phyloP scores from a whole-genome alignment of 164 flowering plant species.

The Nymphaea thermarum region DNA sequence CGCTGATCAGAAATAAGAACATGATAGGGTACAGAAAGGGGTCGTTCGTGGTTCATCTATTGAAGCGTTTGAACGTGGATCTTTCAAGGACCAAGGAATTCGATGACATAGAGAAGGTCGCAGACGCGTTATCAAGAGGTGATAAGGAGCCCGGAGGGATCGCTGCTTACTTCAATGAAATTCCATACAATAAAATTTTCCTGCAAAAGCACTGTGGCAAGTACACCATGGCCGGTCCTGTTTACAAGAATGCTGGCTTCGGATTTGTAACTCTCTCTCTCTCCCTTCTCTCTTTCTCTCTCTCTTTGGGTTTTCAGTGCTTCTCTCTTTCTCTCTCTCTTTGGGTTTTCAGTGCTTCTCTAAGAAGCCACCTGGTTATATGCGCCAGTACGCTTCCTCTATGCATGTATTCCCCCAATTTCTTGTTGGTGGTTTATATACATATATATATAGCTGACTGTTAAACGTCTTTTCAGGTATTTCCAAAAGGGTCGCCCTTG shows the following conservation, averaged over 20 bases:
- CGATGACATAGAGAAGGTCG: background rate
- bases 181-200: constrained; percentile 8
- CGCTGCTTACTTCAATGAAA: constrained; percentile 5
- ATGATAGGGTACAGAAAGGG: constrained; percentile 4
- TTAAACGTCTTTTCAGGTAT: constrained; percentile 22
- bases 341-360: background rate
- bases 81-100: constrained; percentile 3
- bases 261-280: constrained; percentile 13
- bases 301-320: background rate
- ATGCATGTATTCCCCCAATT: too few relatives aligned
- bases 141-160: constrained; percentile 6
- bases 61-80: constrained; percentile 6
- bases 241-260: constrained; percentile 10
- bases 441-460: too few relatives aligned
- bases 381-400: background rate
- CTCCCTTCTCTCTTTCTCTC: constrained; percentile 3
- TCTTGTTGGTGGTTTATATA: too few relatives aligned
- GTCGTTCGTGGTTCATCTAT: constrained; percentile 4
- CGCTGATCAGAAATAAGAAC: constrained; percentile 3
- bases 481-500: constrained; percentile 26
- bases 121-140: constrained; percentile 8
- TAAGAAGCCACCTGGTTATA: background rate
- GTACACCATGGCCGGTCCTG: constrained; percentile 10
- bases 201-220: constrained; percentile 4
- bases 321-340: background rate